Base-by-base conservation (phyloP, 208 protist genomes). In the Crithidia fasciculata region DNA sequence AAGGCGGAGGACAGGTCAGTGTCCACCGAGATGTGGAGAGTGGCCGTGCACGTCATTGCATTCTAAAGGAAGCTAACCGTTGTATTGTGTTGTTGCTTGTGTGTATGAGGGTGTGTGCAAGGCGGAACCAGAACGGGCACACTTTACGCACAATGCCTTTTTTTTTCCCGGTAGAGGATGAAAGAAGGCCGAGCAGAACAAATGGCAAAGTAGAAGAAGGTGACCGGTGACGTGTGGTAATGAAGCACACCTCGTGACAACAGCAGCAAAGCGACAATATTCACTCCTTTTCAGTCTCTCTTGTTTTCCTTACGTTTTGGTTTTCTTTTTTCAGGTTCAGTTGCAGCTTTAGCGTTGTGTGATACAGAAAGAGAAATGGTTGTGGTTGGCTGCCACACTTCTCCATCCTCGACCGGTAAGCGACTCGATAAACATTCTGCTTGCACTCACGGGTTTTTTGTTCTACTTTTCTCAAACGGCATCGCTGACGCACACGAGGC, bases 1-100 rank as follows among this genome's bases (percentile, higher is more conserved):
- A 80, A 80, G 47, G 43, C 41, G 13, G 6, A 12, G 0, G 74
- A 69, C 8, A 80, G 52, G 58, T 80, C 74, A 0, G 58, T 44
- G 37, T 80, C 74, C 4, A 80, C 61, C 0, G 59, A n/a, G 40
- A 80, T 55, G 41, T 71, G 68, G 2, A 80, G 68, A 18, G 55
- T 62, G 47, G 54, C 69, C 2, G 39, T 19, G 9, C 41, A 40
- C 2, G 45, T 7, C 15, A 55, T 12, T 15, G 44, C 16, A 28
- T 28, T 28, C 28, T 28, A 28, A 28, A 28, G 28, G 28, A 28
- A 28, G 28, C 28, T 28, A 28, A 28, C 16, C 4, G 2, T 45
- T 36, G 18, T 19, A 16, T 44, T 15, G 55, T 59, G 16, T 18
- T 12, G 8, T 6, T 56, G 13, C 16, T 12, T 62, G 40, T 40